These are phyloP conservation scores for Anthostomella pinea DNA, from an alignment of 2,329 filamentous ascomycete genomes.

Conservation along the genomic window DNA sequence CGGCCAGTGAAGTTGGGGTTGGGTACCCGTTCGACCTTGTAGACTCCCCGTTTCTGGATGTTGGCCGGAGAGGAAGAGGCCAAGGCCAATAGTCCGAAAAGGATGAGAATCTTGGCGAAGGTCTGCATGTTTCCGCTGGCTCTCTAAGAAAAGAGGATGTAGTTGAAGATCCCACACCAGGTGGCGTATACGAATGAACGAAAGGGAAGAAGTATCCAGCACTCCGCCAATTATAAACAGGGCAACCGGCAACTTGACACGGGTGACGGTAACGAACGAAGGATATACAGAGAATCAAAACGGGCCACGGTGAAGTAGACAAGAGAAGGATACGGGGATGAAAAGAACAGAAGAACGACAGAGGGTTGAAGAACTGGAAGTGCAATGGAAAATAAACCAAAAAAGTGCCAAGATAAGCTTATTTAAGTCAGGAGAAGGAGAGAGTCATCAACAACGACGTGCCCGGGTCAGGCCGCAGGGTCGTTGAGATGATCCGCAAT, in stretches of 20 bases:
- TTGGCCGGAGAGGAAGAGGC: constrained; percentile 25
- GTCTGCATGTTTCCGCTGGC: constrained; percentile 26
- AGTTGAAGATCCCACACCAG: constrained; percentile 24
- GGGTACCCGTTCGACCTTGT: constrained; percentile 30
- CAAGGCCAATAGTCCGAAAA: constrained; percentile 27
- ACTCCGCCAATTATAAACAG: no score
- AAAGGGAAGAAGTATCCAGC: constrained; percentile 1
- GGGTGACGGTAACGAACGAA: constrained; percentile 3
- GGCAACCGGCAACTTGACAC: no score
- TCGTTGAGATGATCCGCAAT: background rate
- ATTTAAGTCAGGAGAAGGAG: background rate
- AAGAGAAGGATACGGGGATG: no score
- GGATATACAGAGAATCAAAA: constrained; percentile 1
- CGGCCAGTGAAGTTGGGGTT: constrained; percentile 29
- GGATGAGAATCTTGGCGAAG: constrained; percentile 23
- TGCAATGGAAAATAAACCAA: no score
- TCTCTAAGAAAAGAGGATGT: constrained; percentile 4
- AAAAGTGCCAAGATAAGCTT: constrained; percentile 1
- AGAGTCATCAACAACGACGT: background rate
- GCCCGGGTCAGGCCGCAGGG: background rate
- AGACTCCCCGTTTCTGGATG: constrained; percentile 31
- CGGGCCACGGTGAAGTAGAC: background rate
- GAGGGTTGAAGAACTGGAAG: no score
- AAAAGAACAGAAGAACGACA: no score
- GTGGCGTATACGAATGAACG: constrained; percentile 20